A percentile compares a stretch with the other conserved stretches of the same genome.
Evolutionary conservation across 164 flowering plant species (phyloP).

Genomic region (Umbellularia californica): DNA sequence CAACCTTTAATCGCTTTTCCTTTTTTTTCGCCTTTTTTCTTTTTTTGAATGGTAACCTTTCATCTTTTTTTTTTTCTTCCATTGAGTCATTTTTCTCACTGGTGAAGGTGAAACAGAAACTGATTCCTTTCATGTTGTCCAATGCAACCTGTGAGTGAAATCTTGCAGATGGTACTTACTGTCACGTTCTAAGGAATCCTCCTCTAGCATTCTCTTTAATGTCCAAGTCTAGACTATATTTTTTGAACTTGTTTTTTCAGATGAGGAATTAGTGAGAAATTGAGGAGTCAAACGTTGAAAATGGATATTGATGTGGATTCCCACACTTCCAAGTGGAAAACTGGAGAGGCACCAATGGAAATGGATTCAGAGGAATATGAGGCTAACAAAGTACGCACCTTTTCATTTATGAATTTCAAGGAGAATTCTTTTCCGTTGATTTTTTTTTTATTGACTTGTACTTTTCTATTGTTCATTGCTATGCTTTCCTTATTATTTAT

Average conservation of each 20-base stretch:
- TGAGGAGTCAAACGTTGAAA: not conserved
- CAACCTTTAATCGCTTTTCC: too few relatives aligned
- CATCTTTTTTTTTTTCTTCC: too few relatives aligned
- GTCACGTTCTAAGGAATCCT: not conserved
- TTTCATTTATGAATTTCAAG: not conserved
- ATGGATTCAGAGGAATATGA: slow-evolving; percentile 22
- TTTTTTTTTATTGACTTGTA: not conserved
- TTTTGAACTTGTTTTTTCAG: not conserved
- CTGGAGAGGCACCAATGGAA: slow-evolving; percentile 20
- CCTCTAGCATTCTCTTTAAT: too few relatives aligned
- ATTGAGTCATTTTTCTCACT: too few relatives aligned
- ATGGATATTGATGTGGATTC: slow-evolving; percentile 35
- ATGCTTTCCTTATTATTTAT: slow-evolving; percentile 6
- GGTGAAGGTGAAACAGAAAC: not conserved
- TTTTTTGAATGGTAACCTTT: too few relatives aligned
- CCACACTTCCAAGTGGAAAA: slow-evolving; percentile 6
- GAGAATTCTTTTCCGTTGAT: not conserved
- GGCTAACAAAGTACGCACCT: slow-evolving; percentile 6
- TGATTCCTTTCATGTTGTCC: not conserved
- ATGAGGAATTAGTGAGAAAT: not conserved
- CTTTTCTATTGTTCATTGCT: not conserved
- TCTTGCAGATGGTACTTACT: not conserved
- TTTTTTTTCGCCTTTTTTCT: too few relatives aligned
- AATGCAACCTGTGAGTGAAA: not conserved
- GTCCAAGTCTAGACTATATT: not conserved